Evolutionary conservation across 1,284 basidiomycete genomes (phyloP).

Genomic region (Mycosarcoma mackinlayi): DNA sequence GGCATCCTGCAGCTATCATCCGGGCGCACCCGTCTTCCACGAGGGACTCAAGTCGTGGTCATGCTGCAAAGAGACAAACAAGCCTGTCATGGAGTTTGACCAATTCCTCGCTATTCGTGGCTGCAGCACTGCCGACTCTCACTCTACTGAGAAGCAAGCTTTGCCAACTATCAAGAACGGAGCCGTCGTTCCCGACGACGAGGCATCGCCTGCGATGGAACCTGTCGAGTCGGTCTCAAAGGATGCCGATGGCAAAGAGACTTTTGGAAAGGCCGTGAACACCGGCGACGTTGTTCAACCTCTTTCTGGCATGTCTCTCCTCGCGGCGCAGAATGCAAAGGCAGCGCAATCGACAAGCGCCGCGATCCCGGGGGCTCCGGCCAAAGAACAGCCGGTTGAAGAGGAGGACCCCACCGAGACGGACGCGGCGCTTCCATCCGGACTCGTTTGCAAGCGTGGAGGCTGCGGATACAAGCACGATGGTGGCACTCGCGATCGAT

Average conservation of each 20-base stretch:
- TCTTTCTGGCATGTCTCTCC: conserved; percentile 37
- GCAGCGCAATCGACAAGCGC: conserved; percentile 15
- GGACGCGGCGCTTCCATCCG: conserved; percentile 29
- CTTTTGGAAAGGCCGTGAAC: conserved; percentile 19
- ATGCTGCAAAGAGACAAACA: conserved; percentile 66
- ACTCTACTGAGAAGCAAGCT: conserved; percentile 56
- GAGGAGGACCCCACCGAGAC: conserved; percentile 32
- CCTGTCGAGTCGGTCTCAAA: conserved; percentile 10
- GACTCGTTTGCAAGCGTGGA: conserved; percentile 50
- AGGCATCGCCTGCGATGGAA: conserved; percentile 14
- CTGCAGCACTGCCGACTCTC: conserved; percentile 49
- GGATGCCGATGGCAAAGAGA: conserved; percentile 44
- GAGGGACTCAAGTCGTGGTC: conserved; percentile 68
- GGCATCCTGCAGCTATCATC: conserved; percentile 59
- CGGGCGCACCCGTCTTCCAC: conserved; percentile 66
- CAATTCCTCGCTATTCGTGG: conserved; percentile 63
- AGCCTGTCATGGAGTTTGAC: conserved; percentile 68
- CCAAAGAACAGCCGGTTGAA: conserved; percentile 26
- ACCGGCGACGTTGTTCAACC: conserved; percentile 30
- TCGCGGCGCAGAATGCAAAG: conserved; percentile 40
- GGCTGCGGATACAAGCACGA: conserved; percentile 48
- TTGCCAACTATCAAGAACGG: conserved; percentile 43
- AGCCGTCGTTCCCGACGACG: conserved; percentile 26
- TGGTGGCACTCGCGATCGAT: conserved; percentile 38
- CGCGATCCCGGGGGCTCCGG: conserved; percentile 6